Base-by-base conservation (phyloP, 202 grass and related monocot species). In the Bolboschoenoplectus hybrid region DNA sequence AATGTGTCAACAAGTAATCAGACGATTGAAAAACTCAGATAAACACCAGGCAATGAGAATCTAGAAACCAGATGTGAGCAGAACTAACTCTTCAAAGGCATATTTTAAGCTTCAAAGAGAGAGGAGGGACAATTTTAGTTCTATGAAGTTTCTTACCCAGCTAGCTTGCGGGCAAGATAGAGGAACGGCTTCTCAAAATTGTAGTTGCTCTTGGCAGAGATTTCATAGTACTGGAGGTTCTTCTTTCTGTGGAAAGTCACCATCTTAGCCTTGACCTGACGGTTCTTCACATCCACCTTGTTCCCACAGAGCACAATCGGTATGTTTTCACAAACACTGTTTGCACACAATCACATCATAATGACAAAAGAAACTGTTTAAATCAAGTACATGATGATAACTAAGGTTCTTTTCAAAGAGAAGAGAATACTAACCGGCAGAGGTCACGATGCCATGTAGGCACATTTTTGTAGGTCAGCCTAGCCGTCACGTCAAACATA, bases 111-210 rank as follows among this genome's bases (percentile, higher is more conserved):
- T 26, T 3, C 19, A 12, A 85, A 55, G 45, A 57, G 69, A 14
- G 56, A n/a, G 12, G 13, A 9, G 6, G 3, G 57, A 6, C 57
- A 14, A 61, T 20, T n/a, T 60, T 61, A 61, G 17, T 61, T 61
- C 57, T 19, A 6, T 19, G 6, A 84, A 87, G 17, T 17, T 57
- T 80, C 57, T 82, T 90, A 92, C 88, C 91, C 91, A 40, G 86
- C 40, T 5, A 92, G 81, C 86, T 92, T 92, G 73, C 88, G 89
- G 56, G 91, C 88, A 60, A 92, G 82, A 85, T 87, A 92, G 57
- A 92, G 91, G 67, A 92, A 92, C 39, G 88, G 88, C 71, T 90
- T 92, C 91, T 92, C 91, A 81, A 92, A 92, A 60, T 90, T 92
- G 46, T 92, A 92, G 78, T 92, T 92, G 50, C 88, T 92, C 86